Conservation (phyloP, 2,329 filamentous ascomycete genomes). For the Lanzia echinophila region DNA sequence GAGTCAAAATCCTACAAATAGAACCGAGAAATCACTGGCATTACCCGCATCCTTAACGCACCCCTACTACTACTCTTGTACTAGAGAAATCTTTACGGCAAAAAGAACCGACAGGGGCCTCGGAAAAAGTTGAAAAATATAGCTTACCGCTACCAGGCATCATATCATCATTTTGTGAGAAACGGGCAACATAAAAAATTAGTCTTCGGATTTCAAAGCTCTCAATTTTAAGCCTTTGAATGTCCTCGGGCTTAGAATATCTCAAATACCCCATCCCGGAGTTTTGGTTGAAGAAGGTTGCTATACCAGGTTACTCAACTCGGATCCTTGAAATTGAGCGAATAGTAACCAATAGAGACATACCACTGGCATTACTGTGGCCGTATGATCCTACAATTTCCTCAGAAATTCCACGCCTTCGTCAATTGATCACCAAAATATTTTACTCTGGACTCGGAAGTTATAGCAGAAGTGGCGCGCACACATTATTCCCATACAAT, state of each 20-base stretch:
- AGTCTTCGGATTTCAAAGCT: too few species aligned
- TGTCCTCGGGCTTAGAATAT: too few species aligned
- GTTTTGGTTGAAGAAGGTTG: not conserved
- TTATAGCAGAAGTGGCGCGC: not conserved
- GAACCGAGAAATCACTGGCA: not conserved
- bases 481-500: not conserved
- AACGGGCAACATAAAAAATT: too few species aligned
- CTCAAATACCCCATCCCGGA: not conserved
- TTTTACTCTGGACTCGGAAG: not conserved
- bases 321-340: not conserved
- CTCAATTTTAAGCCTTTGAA: too few species aligned
- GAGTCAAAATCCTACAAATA: not conserved
- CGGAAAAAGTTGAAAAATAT: conserved; percentile 5
- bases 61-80: not conserved
- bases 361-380: not conserved
- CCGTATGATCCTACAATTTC: not conserved
- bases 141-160: conserved; percentile 5
- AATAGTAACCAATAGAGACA: not conserved
- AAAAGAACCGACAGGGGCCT: not conserved
- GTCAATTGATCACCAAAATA: not conserved
- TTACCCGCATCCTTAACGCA: not conserved
- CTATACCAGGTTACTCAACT: not conserved
- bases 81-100: not conserved
- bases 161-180: not conserved
- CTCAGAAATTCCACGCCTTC: not conserved